Evolutionary conservation across 192 early-diverging fungal species (phyloP).

Genomic region (Rhizoclosmatium globosum): DNA sequence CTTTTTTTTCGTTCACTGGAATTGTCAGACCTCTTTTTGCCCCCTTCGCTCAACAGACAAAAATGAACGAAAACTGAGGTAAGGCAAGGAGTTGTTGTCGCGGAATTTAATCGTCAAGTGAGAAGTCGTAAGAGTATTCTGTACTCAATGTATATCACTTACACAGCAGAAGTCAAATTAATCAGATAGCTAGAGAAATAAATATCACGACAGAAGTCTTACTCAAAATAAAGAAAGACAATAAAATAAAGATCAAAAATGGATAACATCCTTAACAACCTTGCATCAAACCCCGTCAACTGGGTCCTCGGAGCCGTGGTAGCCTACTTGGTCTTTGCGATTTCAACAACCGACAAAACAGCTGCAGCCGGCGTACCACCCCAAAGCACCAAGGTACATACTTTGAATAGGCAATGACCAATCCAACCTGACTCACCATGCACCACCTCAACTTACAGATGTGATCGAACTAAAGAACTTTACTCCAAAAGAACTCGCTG

Average conservation of each 20-base stretch:
- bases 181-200: too few relatives aligned
- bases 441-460: constrained; percentile 47
- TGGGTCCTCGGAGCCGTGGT: constrained; percentile 70
- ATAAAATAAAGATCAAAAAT: not conserved
- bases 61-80: too few relatives aligned
- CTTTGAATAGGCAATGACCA: not conserved
- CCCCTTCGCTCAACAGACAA: too few relatives aligned
- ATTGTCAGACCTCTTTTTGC: too few relatives aligned
- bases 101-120: too few relatives aligned
- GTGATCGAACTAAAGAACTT: constrained; percentile 74
- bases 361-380: constrained; percentile 35
- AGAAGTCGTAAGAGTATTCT: too few relatives aligned
- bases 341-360: constrained; percentile 3
- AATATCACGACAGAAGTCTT: too few relatives aligned
- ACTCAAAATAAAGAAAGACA: too few relatives aligned
- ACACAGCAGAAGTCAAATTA: too few relatives aligned
- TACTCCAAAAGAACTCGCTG: constrained; percentile 77
- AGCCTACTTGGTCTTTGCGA: constrained; percentile 56
- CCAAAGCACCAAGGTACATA: constrained; percentile 40
- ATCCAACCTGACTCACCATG: not conserved
- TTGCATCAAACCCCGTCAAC: constrained; percentile 67
- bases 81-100: too few relatives aligned
- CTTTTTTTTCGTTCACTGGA: too few relatives aligned
- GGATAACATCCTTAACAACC: not conserved
- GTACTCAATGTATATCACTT: too few relatives aligned